Evolutionary conservation across 2,329 filamentous ascomycete genomes (phyloP), one percentile per base, ranked within the genome.

Genomic region (Fusarium goolgardi): DNA sequence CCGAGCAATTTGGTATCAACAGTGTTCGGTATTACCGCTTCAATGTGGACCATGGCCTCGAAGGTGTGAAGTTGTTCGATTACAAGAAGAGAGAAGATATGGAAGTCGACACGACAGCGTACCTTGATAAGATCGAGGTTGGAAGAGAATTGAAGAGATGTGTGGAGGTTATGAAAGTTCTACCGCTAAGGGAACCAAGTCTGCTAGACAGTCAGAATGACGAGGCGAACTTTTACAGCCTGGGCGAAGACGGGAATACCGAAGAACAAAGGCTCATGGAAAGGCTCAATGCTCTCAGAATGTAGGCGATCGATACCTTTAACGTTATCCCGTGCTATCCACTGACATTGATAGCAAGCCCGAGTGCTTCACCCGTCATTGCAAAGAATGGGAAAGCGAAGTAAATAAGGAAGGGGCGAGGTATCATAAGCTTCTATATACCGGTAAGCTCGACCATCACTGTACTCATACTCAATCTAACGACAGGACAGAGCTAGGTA

Each of bases 351-450:
- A 2, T 31, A 52, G 50, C 29, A 41, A 52, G 20, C 23, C 21
- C 20, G 37, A 43, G 25, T 52, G 37, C 11, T 52, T 32, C 11
- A 18, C 11, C 12, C 20, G 50, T 1, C 50, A 52, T 11, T 20
- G 23, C 16, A 52, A 52, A n/a, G 50, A 52, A 11, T 52, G 50
- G 50, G 50, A 52, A 32, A 40, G 50, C 20, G 34, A 52, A 20
- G 12, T 52, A n/a, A 52, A 43, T 16, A 52, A 18, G 6, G n/a
- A 27, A 32, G 50, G 40, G 7, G 50, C 50, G 1, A 41, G 5
- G 5, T 52, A 52, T 3, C 50, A 52, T 2, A 52, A 43, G 1
- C 50, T 37, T 13, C 27, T 52, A 2, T 52, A 52, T 4, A 43
- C 16, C 4, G 49, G 49, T 52, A 7, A 32, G 37, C 18, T 7